Evolutionary conservation across 2,329 filamentous ascomycete genomes (phyloP).

Genomic region (Ceratocystis destructans): DNA sequence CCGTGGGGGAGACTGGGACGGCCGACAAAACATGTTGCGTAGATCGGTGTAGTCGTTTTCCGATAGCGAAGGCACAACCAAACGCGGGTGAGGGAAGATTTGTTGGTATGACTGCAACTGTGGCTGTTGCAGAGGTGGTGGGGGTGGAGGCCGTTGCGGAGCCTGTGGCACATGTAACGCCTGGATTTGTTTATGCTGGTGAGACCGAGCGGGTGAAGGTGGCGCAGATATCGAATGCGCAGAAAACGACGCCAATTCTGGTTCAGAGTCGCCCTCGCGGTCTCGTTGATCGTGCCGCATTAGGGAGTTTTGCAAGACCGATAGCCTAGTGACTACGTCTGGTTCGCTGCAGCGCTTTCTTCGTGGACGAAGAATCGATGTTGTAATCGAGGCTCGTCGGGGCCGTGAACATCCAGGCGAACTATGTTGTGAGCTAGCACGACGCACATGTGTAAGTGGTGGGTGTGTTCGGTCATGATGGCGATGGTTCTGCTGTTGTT

Average conservation of each 20-base stretch:
- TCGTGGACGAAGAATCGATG: slow-evolving; percentile 10
- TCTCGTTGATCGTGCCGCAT: neutral
- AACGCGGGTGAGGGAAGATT: neutral
- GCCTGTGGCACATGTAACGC: neutral
- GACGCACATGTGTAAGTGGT: neutral
- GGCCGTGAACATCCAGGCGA: slow-evolving; percentile 1
- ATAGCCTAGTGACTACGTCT: neutral
- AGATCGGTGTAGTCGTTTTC: slow-evolving; percentile 17
- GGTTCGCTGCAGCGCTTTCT: slow-evolving; percentile 15
- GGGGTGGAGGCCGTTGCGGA: neutral
- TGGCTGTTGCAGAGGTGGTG: neutral
- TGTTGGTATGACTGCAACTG: neutral
- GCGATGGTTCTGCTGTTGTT: neutral
- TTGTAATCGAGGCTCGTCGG: slow-evolving; percentile 12
- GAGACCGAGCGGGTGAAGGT: neutral
- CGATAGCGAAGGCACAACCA: slow-evolving; percentile 14
- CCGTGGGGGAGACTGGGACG: slow-evolving; percentile 13
- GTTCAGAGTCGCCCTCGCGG: neutral
- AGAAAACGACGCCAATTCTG: neutral
- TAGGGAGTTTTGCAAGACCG: neutral
- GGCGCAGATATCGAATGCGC: neutral
- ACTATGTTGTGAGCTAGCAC: slow-evolving; percentile 1
- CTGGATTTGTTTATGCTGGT: neutral
- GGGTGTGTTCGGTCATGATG: neutral
- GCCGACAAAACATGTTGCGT: slow-evolving; percentile 18